These are phyloP conservation scores for Nitzschia palea DNA, from an alignment of 108 stramenopile genomes.

Conservation along the genomic window DNA sequence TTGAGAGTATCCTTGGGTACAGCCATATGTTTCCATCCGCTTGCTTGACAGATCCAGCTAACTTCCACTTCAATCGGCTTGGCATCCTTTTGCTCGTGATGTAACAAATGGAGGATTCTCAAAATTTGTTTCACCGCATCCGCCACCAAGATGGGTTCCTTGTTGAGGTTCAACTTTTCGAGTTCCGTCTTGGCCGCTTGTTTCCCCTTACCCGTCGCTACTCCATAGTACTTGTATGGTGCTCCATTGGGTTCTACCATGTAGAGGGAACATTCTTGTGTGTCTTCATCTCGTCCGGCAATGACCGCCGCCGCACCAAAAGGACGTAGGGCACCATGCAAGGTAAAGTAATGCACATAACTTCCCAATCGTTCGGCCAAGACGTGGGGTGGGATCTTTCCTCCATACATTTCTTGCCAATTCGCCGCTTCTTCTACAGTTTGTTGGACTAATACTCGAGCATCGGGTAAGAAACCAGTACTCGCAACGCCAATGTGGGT, in stretches of 20 bases:
- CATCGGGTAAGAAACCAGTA: conserved; percentile 96
- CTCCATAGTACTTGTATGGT: conserved; percentile 88
- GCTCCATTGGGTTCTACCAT: conserved; percentile 95
- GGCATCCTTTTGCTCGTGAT: conserved; percentile 84
- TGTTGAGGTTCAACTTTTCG: conserved; percentile 93
- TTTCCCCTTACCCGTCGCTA: conserved; percentile 96
- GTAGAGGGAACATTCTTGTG: conserved; percentile 79
- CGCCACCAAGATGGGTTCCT: conserved; percentile 32
- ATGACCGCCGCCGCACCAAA: conserved; percentile 92
- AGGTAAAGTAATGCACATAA: conserved; percentile 98
- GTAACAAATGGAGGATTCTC: conserved; percentile 90
- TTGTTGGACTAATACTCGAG: conserved; percentile 90
- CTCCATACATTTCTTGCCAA: conserved; percentile 89
- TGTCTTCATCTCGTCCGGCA: conserved; percentile 89
- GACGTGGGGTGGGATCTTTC: conserved; percentile 74
- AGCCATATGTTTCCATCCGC: conserved; percentile 79
- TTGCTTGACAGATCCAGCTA: conserved; percentile 93
- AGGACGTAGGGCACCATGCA: conserved; percentile 94
- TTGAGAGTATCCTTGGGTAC: conserved; percentile 86
- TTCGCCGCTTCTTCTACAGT: conserved; percentile 86
- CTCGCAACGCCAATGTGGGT: conserved; percentile 72
- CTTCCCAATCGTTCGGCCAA: conserved; percentile 87
- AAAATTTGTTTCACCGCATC: conserved; percentile 96
- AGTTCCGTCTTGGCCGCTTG: conserved; percentile 99
- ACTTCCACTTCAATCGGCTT: conserved; percentile 98